Evolutionary conservation across 176 grass and related monocot genomes (phyloP), one percentile per base, ranked within the genome.

Genomic region (Leersia perrieri): DNA sequence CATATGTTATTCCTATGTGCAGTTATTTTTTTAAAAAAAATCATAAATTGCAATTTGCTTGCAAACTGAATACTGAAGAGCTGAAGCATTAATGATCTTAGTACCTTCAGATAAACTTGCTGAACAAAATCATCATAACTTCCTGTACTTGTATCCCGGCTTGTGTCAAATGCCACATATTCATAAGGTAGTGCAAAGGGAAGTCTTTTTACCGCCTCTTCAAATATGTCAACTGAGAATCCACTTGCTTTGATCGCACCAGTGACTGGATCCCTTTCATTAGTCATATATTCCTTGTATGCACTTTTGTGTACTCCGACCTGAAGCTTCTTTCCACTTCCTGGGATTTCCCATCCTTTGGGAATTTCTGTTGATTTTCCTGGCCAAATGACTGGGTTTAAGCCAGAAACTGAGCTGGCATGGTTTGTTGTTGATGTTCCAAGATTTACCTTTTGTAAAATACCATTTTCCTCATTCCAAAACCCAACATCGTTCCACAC

Each of bases 111-210:
- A 83, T 51, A 80, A 75, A 87, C 76, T 83, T 87, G 77, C 29
- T 73, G 61, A 31, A 83, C 51, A 75, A 87, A 69, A 16, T 89
- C 77, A 23, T 89, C 27, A 9, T 86, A 86, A 49, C 63, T 89
- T 18, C 51, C 11, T 8, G 81, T 55, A 15, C 9, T 36, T 30
- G 23, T 49, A 18, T 40, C 29, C 58, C 72, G 35, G 5, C 6
- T 47, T 8, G 25, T 78, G 47, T 39, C 62, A 31, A 82, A 89
- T 68, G 18, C n/a, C 38, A 80, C 3, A 18, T 90, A 90, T 0
- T 86, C 83, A 18, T 73, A 86, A 23, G 32, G 27, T 45, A 86
- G n/a, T 72, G 83, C 83, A 78, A 63, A 90, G 35, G 88, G 83
- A 11, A 89, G 29, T 31, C 23, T 28, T 64, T 85, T 89, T 42